A percentile compares a stretch with the other conserved stretches of the same genome.
These are phyloP conservation scores for Fusarium keratoplasticum DNA, from an alignment of 2,329 filamentous ascomycete genomes.

Conservation along the genomic window DNA sequence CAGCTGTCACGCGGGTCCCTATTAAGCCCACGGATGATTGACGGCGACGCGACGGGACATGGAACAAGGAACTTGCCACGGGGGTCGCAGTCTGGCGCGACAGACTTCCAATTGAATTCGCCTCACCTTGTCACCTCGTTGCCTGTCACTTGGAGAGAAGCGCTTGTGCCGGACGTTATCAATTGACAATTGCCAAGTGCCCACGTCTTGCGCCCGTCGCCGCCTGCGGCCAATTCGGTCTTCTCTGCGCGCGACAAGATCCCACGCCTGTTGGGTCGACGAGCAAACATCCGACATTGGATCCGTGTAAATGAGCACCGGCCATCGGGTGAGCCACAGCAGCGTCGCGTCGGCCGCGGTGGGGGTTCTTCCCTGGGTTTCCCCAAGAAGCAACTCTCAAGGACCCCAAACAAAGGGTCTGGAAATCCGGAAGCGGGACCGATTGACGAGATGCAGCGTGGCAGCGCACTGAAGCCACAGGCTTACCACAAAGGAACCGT, in stretches of 20 bases:
- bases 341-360: slow-evolving; percentile 4
- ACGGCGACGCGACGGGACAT: not conserved
- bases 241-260: not conserved
- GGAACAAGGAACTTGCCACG: slow-evolving; percentile 2
- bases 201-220: not conserved
- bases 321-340: slow-evolving; percentile 2
- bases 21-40: not conserved
- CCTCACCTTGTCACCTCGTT: not conserved
- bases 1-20: slow-evolving; percentile 3
- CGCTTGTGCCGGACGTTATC: not conserved
- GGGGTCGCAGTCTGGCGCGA: not conserved
- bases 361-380: slow-evolving; percentile 19
- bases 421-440: slow-evolving; percentile 41
- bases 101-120: not conserved
- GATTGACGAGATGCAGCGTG: slow-evolving; percentile 44
- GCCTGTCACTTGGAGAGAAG: not conserved
- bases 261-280: not conserved
- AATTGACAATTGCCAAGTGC: not conserved
- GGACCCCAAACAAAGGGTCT: slow-evolving; percentile 39
- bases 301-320: slow-evolving; percentile 2
- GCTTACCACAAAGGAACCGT: not conserved
- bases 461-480: slow-evolving; percentile 20
- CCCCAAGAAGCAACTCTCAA: slow-evolving; percentile 23
- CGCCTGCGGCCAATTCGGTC: not conserved
- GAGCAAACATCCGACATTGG: not conserved